Base-by-base conservation (phyloP, 768 basidiomycete genomes). In the Boletus huronensis region DNA sequence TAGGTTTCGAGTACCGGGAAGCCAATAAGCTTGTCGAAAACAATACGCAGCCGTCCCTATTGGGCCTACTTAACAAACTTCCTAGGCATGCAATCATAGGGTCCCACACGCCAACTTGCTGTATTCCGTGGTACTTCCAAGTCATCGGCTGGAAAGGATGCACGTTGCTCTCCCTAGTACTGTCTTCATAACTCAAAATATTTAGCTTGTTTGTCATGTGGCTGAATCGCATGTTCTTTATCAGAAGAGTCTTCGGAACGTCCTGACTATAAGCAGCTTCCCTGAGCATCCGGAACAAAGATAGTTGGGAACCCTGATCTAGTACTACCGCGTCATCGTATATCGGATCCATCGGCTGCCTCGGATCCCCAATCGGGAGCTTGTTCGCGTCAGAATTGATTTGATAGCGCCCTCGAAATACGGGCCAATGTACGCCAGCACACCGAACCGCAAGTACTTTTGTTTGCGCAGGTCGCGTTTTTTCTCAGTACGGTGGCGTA, bases 121-220 rank as follows among this genome's bases (percentile, higher is more conserved):
- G 68, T 71, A 52, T 53, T 68, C 51, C 52, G 47, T 53, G 56
- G 52, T 56, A 46, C 57, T 43, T 58, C 35, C 64, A 57, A 63
- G 43, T 46, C 57, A 53, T 52, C 58, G 47, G 54, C 42, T 44
- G 31, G 19, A 45, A 49, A 34, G 34, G 51, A 38, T 54, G 44
- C 63, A 69, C 58, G 64, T 58, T 68, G 54, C 50, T 58, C 47
- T 54, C 54, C 39, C 48, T 49, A 53, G 45, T 29, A 14, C 17
- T 6, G 13, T 43, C 52, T 46, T 55, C 53, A 41, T 52, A 55
- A 53, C 52, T 57, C 56, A 45, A 61, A 52, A 48, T 52, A 61
- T 58, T 19, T 25, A 48, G 52, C 35, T 44, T 59, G 62, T 62
- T 69, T 65, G 60, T 67, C 60, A 71, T 71, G 60, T 70, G 68